Percentiles rank a stretch among this genome's conserved stretches.
Evolutionary conservation across 352 stramenopile species (phyloP).

Genomic region (Globisporangium uncinulatum): DNA sequence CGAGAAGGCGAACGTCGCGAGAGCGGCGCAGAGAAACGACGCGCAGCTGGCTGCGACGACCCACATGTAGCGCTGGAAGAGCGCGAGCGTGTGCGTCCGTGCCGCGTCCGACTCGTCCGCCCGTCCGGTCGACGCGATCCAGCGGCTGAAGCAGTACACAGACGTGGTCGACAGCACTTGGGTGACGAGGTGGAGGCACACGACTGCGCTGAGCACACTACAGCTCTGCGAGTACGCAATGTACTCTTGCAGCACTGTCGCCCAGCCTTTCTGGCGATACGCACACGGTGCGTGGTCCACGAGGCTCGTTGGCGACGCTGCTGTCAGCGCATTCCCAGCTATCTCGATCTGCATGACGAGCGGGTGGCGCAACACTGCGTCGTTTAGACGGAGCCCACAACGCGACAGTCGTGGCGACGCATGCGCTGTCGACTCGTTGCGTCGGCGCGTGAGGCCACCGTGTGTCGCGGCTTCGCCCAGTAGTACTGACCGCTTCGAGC

Average conservation of each 20-base stretch:
- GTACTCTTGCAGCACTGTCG: slow-evolving; percentile 24
- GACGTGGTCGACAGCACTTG: slow-evolving; percentile 25
- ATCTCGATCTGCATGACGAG: slow-evolving; percentile 22
- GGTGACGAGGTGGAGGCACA: slow-evolving; percentile 25
- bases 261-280: slow-evolving; percentile 13
- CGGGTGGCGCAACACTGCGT: slow-evolving; percentile 15
- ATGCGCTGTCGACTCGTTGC: not conserved
- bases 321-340: not conserved
- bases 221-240: slow-evolving; percentile 26
- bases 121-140: slow-evolving; percentile 20
- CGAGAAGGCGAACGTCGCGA: slow-evolving; percentile 26
- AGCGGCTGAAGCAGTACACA: slow-evolving; percentile 34
- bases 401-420: not conserved
- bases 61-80: slow-evolving; percentile 20
- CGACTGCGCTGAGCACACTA: slow-evolving; percentile 18
- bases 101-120: slow-evolving; percentile 1
- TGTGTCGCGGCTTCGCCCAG: slow-evolving; percentile 7
- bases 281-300: slow-evolving; percentile 10
- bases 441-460: slow-evolving; percentile 1
- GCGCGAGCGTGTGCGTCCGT: slow-evolving; percentile 3
- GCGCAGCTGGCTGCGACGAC: slow-evolving; percentile 29
- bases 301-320: slow-evolving; percentile 1
- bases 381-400: slow-evolving; percentile 11
- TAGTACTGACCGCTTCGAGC: slow-evolving; percentile 9
- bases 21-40: slow-evolving; percentile 23